Evolutionary conservation across 1,284 basidiomycete genomes (phyloP).

Genomic region (Wolfiporia cocos): DNA sequence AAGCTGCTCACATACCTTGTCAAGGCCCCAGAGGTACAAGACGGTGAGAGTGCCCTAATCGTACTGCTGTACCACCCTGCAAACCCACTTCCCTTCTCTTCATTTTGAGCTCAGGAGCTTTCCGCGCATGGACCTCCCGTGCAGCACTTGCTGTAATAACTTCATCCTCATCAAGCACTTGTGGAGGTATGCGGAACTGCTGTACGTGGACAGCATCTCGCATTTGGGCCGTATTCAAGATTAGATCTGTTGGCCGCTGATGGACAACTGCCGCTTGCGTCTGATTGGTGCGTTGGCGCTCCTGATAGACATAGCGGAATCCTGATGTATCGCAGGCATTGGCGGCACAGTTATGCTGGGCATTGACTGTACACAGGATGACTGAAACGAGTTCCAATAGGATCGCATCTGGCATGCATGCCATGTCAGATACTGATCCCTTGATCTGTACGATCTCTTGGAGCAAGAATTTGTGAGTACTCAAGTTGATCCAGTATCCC

Average conservation of each 20-base stretch:
- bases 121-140: too few species aligned
- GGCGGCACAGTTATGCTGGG: too few species aligned
- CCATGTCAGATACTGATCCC: not conserved
- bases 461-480: not conserved
- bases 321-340: too few species aligned
- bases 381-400: too few species aligned
- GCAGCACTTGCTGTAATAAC: too few species aligned
- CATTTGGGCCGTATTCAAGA: not conserved
- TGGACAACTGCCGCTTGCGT: not conserved
- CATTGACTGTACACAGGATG: too few species aligned
- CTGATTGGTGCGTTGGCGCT: not conserved
- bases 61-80: too few species aligned
- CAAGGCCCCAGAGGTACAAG: too few species aligned
- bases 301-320: not conserved
- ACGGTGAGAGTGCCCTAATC: too few species aligned
- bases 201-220: not conserved
- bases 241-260: not conserved
- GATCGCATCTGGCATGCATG: not conserved
- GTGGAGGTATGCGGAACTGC: not conserved
- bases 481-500: slow-evolving; percentile 60
- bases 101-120: too few species aligned
- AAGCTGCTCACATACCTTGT: slow-evolving; percentile 57
- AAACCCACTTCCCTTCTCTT: too few species aligned
- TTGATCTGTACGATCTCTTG: not conserved
- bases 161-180: not conserved